These are phyloP conservation scores for Exophiala viscosa DNA, from an alignment of 2,329 filamentous ascomycete species.

Conservation along the genomic window DNA sequence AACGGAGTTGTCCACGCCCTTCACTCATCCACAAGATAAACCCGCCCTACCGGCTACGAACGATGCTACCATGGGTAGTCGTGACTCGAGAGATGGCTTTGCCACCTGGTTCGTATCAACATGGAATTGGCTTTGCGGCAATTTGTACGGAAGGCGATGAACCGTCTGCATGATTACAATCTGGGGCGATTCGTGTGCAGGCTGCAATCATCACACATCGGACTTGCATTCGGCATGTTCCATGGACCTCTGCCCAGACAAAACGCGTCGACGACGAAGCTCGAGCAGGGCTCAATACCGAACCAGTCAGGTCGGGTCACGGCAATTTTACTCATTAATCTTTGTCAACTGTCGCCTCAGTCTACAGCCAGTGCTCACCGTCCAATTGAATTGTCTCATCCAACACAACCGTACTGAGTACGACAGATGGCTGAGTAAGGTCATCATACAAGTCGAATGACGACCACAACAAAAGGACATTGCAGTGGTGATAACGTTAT, in stretches of 20 bases:
- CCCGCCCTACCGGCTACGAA: neutral
- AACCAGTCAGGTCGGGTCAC: no score
- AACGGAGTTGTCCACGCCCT: conserved; percentile 1
- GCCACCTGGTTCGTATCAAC: neutral
- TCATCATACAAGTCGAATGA: conserved; percentile 14
- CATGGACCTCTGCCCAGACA: no score
- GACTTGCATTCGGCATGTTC: no score
- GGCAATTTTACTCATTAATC: no score
- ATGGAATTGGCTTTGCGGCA: neutral
- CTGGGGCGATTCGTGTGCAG: no score
- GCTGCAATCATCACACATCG: no score
- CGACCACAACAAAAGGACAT: conserved; percentile 15
- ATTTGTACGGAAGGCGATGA: neutral
- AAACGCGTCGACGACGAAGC: no score
- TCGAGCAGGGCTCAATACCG: no score
- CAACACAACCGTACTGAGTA: neutral
- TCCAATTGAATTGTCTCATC: no score
- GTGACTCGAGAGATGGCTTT: neutral
- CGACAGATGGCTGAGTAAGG: conserved; percentile 19
- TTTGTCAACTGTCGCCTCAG: no score
- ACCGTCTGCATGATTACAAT: neutral
- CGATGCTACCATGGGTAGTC: neutral
- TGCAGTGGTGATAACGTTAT: neutral
- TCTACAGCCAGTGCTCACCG: no score
- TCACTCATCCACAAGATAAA: neutral